Percentiles rank a stretch among this genome's conserved stretches.
Evolutionary conservation across 192 early-diverging fungal species (phyloP).

Genomic region (Mortierella claussenii): DNA sequence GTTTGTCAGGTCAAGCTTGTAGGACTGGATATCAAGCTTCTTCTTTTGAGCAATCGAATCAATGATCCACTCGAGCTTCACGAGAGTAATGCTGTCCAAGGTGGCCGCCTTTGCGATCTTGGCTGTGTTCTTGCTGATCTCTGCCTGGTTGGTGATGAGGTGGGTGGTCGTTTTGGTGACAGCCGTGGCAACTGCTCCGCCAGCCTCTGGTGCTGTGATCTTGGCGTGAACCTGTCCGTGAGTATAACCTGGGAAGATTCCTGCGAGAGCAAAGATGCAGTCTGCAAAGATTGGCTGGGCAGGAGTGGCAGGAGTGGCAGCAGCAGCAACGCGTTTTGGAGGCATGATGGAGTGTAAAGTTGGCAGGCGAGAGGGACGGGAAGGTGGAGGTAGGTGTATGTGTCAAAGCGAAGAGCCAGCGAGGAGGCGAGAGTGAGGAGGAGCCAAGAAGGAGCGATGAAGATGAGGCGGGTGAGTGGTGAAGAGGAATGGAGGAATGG

Average conservation of each 20-base stretch:
- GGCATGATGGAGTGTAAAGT: conserved; percentile 17
- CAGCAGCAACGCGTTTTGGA: conserved; percentile 30
- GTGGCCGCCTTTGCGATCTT: conserved; percentile 34
- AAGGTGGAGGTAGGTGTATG: not conserved
- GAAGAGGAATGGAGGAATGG: too few relatives aligned
- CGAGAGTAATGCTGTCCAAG: conserved; percentile 19
- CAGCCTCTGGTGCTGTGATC: not conserved
- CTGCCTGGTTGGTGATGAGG: conserved; percentile 40
- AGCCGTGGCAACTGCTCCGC: conserved; percentile 5
- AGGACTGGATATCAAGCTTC: conserved; percentile 20
- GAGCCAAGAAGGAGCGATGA: not conserved
- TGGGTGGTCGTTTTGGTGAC: conserved; percentile 53
- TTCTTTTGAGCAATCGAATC: conserved; percentile 34
- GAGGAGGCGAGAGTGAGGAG: not conserved
- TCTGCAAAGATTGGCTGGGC: conserved; percentile 17
- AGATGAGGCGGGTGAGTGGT: not conserved
- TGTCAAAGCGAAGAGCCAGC: not conserved
- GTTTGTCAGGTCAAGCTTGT: conserved; percentile 6
- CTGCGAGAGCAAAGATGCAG: conserved; percentile 25
- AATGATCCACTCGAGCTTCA: conserved; percentile 47
- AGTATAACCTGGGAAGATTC: not conserved
- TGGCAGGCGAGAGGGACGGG: not conserved
- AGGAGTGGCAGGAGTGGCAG: not conserved
- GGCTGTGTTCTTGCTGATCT: conserved; percentile 23
- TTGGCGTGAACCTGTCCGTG: conserved; percentile 20